Base-by-base conservation (phyloP, 345 rosid genomes). In the Arabidopsis arenosa region DNA sequence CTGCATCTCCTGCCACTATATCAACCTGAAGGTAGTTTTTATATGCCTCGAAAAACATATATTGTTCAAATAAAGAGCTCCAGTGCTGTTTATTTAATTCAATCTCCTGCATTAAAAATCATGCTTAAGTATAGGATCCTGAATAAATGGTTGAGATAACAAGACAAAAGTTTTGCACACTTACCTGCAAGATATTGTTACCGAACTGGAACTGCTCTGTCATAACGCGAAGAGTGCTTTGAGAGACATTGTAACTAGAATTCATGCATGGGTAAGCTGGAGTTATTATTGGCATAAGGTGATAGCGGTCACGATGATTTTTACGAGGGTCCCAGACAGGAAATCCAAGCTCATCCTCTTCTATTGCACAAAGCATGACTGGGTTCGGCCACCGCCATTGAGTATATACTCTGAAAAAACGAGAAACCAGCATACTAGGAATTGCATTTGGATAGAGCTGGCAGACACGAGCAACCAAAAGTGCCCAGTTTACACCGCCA, bases 361-460 rank as follows among this genome's bases (percentile, higher is more conserved):
- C 89, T 47, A 88, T 88, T 2, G 88, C 70, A 79, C 93, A 88
- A 14, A 90, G 81, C 93, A 90, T 86, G 54, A 90, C 96, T 33
- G 96, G 96, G 66, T 86, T 88, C 10, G 96, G 96, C 96, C 96
- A 90, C 52, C 86, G 87, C 93, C 93, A 90, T 41, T 80, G 90
- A 44, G 90, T 84, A 53, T 83, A 86, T 6, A 88, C 93, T 81
- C 90, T 77, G 62, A 86, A 90, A 70, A 87, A 90, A 3, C 91
- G 83, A 68, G 93, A 83, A 66, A 88, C 87, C 70, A 88, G 81
- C 90, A 86, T 86, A 37, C 88, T 84, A 48, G 93, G 93, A 73
- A 84, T 77, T 13, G 96, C 96, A 69, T 87, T 85, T 28, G 96
- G 96, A 84, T 88, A 90, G 59, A 88, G 85, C 78, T 90, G 93